Evolutionary conservation across 768 basidiomycete genomes (phyloP).

Genomic region (Suillus paluster): DNA sequence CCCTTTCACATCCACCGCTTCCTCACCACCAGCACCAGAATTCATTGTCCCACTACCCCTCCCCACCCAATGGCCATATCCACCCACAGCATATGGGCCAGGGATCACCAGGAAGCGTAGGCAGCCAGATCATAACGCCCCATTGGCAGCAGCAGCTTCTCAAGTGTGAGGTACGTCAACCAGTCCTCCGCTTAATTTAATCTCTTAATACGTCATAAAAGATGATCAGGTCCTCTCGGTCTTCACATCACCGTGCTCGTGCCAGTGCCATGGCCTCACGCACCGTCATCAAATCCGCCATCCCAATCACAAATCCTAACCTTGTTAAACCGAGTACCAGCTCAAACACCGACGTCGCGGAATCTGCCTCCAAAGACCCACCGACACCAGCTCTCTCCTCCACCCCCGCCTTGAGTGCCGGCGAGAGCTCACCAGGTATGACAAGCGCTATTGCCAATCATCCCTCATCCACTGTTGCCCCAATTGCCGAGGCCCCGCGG

Average conservation of each 20-base stretch:
- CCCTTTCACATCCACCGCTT: slow-evolving; percentile 51
- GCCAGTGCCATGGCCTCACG: slow-evolving; percentile 95
- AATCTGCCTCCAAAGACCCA: slow-evolving; percentile 28
- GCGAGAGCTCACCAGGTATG: slow-evolving; percentile 41
- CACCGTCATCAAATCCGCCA: slow-evolving; percentile 82
- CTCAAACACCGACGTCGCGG: slow-evolving; percentile 26
- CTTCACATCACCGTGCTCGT: slow-evolving; percentile 92
- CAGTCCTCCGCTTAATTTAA: slow-evolving; percentile 7
- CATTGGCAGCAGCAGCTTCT: slow-evolving; percentile 95
- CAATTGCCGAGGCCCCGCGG: slow-evolving; percentile 68
- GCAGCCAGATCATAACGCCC: slow-evolving; percentile 69
- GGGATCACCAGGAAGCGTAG: slow-evolving; percentile 58
- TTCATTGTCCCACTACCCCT: slow-evolving; percentile 77
- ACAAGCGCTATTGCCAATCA: slow-evolving; percentile 50
- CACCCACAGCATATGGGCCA: slow-evolving; percentile 62
- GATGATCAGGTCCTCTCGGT: slow-evolving; percentile 84
- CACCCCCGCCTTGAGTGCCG: slow-evolving; percentile 33
- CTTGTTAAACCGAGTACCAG: slow-evolving; percentile 50
- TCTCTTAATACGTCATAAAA: slow-evolving; percentile 37
- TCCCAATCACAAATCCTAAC: slow-evolving; percentile 93
- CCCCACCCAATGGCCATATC: slow-evolving; percentile 73
- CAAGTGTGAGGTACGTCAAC: slow-evolving; percentile 81
- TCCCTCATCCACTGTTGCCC: slow-evolving; percentile 78
- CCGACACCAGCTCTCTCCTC: slow-evolving; percentile 30
- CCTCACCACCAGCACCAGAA: slow-evolving; percentile 80